Conservation (phyloP, 495 filamentous ascomycete genomes). For the Rhypophila decipiens region DNA sequence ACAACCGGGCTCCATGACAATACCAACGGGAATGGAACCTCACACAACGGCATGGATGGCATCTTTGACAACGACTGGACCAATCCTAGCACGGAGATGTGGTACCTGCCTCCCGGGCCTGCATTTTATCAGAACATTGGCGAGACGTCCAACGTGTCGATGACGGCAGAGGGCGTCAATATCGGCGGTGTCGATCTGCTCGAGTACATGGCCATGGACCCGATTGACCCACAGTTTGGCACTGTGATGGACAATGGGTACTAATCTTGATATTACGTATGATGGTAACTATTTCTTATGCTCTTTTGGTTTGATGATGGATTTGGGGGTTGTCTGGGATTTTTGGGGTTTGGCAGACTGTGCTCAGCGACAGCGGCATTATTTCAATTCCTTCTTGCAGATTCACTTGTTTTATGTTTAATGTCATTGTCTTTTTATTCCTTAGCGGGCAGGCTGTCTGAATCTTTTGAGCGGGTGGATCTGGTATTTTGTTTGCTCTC, state of each 20-base stretch:
- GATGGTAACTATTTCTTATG: background rate
- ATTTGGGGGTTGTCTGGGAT: too few relatives aligned
- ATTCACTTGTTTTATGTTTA: too few relatives aligned
- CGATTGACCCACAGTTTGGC: slow-evolving; percentile 25
- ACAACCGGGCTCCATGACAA: slow-evolving; percentile 24
- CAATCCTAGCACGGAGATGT: slow-evolving; percentile 44
- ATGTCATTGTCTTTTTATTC: too few relatives aligned
- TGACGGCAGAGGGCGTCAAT: slow-evolving; percentile 54
- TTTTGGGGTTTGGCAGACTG: too few relatives aligned
- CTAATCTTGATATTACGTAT: slow-evolving; percentile 2
- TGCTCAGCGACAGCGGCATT: too few relatives aligned
- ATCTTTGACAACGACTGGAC: slow-evolving; percentile 42
- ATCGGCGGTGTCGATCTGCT: slow-evolving; percentile 50
- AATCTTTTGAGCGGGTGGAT: too few relatives aligned
- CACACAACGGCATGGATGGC: slow-evolving; percentile 8
- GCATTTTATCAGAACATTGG: slow-evolving; percentile 51
- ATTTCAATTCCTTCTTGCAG: too few relatives aligned
- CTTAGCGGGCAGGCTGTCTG: too few relatives aligned
- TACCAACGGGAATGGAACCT: background rate
- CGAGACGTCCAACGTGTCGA: slow-evolving; percentile 40
- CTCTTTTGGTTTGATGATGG: background rate
- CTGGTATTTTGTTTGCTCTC: too few relatives aligned
- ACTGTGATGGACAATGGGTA: slow-evolving; percentile 27
- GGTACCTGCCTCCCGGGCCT: slow-evolving; percentile 50
- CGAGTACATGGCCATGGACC: slow-evolving; percentile 53